Conservation (phyloP, 1,284 basidiomycete genomes). For the Ganoderma lucidum region DNA sequence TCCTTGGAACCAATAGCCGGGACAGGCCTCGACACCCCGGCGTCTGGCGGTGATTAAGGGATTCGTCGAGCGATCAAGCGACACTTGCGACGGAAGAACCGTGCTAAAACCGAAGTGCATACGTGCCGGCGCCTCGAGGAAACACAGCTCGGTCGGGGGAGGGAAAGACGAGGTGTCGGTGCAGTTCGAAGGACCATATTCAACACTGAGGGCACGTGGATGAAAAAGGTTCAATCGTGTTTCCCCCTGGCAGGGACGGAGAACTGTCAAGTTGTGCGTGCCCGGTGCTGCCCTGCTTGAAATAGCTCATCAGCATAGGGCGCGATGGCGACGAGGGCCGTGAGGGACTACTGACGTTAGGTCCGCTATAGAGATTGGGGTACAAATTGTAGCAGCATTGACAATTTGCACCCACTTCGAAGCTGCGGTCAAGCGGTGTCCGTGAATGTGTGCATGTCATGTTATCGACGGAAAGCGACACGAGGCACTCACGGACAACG, state of each 20-base stretch:
- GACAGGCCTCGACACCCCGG: conserved; percentile 4
- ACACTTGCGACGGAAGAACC: background rate
- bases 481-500: background rate
- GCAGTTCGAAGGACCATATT: background rate
- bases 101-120: background rate
- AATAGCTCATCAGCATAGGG: background rate
- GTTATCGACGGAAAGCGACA: background rate
- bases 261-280: background rate
- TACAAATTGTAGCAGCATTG: background rate
- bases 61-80: background rate
- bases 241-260: background rate
- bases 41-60: background rate
- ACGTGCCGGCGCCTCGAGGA: background rate
- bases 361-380: background rate
- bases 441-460: background rate
- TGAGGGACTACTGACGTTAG: background rate
- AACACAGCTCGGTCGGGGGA: background rate
- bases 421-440: background rate
- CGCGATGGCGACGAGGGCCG: background rate
- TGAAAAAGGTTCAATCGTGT: background rate
- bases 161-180: background rate
- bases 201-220: background rate
- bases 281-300: background rate
- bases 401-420: background rate
- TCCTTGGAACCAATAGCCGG: background rate